phyloP scores from a whole-genome alignment of 2,329 filamentous ascomycete genomes.

The Orbilia ellipsospora region DNA sequence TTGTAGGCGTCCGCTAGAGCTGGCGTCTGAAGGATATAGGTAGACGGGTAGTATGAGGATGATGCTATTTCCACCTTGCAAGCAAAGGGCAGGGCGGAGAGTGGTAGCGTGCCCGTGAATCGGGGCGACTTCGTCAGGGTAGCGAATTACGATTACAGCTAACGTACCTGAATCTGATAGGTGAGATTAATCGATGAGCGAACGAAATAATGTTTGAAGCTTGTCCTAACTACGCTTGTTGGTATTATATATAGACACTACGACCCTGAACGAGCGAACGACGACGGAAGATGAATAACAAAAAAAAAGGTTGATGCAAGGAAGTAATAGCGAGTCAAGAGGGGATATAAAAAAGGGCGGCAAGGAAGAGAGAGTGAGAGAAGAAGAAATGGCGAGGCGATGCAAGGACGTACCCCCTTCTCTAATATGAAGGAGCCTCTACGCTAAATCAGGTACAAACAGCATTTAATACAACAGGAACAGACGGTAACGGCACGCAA shows the following conservation, averaged over 20 bases:
- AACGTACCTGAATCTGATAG: slow-evolving; percentile 39
- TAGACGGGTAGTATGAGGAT: background rate
- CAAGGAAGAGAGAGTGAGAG: slow-evolving; percentile 5
- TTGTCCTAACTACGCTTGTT: background rate
- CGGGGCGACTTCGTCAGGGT: slow-evolving; percentile 9
- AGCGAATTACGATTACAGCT: slow-evolving; percentile 9
- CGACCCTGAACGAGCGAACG: slow-evolving; percentile 45
- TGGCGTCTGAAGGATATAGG: background rate
- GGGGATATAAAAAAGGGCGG: slow-evolving; percentile 47
- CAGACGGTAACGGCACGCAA: slow-evolving; percentile 3
- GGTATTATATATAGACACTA: background rate
- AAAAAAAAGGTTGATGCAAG: slow-evolving; percentile 18
- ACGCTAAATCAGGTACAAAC: slow-evolving; percentile 1
- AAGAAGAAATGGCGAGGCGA: slow-evolving; percentile 30
- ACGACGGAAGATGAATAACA: slow-evolving; percentile 27
- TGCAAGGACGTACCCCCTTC: slow-evolving; percentile 49
- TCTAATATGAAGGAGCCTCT: slow-evolving; percentile 32
- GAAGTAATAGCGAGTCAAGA: slow-evolving; percentile 22
- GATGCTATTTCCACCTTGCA: background rate
- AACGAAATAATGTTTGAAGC: slow-evolving; percentile 7
- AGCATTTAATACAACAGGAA: background rate
- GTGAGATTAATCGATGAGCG: slow-evolving; percentile 20
- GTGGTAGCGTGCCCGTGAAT: slow-evolving; percentile 21
- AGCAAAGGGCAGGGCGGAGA: slow-evolving; percentile 12
- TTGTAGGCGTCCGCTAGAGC: too few species aligned